Conservation (phyloP, 495 filamentous ascomycete species). For the Daldinia bambusicola region DNA sequence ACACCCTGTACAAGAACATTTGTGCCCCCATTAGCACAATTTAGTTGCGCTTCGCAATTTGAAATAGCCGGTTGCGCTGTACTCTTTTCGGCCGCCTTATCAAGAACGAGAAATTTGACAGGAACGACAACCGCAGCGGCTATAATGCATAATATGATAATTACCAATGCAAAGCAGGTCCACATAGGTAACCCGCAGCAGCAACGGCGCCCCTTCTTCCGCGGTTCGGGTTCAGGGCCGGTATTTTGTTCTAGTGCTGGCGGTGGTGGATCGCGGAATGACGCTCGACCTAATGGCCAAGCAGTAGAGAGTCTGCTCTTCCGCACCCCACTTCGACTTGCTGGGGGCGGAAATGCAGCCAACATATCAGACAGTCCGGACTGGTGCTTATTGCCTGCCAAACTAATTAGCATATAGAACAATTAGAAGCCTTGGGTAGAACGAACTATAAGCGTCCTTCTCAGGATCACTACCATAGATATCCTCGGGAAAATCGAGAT, state of each 20-base stretch:
- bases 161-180: constrained; percentile 75
- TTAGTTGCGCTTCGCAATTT: constrained; percentile 63
- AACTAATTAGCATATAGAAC: constrained; percentile 47
- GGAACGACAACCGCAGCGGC: constrained; percentile 90
- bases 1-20: constrained; percentile 70
- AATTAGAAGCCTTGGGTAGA: background rate
- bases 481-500: constrained; percentile 58
- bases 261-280: constrained; percentile 41
- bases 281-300: constrained; percentile 56
- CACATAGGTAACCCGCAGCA: constrained; percentile 86
- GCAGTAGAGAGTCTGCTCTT: constrained; percentile 50
- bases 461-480: constrained; percentile 47
- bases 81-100: constrained; percentile 52
- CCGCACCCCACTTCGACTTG: constrained; percentile 61
- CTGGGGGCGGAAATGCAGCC: constrained; percentile 88
- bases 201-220: constrained; percentile 46
- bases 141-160: constrained; percentile 77
- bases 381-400: constrained; percentile 59
- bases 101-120: constrained; percentile 80
- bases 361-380: constrained; percentile 86
- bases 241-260: constrained; percentile 19
- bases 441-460: constrained; percentile 55
- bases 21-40: constrained; percentile 84
- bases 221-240: constrained; percentile 33
- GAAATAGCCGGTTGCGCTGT: constrained; percentile 49